Base-by-base conservation (phyloP, 2,329 filamentous ascomycete species). In the Didymella pinodella region DNA sequence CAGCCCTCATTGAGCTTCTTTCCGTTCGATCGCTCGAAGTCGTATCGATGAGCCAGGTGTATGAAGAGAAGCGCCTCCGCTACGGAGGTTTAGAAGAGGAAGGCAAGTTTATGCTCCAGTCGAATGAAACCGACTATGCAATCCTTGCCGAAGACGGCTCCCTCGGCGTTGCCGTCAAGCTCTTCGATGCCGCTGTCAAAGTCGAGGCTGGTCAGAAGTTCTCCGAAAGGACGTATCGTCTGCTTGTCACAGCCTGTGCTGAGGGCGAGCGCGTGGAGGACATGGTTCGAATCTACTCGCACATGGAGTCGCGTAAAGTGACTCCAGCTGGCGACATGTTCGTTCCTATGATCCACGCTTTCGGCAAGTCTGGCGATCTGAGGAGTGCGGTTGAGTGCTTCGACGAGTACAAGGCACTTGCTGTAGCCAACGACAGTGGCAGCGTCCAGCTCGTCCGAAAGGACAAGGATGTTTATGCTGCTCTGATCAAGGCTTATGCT, bases 261-360 rank as follows among this genome's bases (percentile, higher is more conserved):
- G 86, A 91, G 73, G 85, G 90, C 56, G 91, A 92, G 29, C 89
- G 89, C 40, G 85, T 96, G 10, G 86, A 90, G 44, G 92, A 96
- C 61, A 98, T 99, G 93, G 87, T 96, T 32, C 88, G 89, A 59
- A 85, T 98, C 20, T 97, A 94, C 71, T 89, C 91, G 65, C 92
- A 98, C 76, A 96, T 98, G 93, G 92, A 97, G 77, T 81, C 85
- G 34, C 88, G 86, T 67, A 88, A 88, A 56, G 86, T 92, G 22
- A 85, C 86, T 16, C 92, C 94, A 0, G 88, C 90, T 58, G 89
- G 92, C 6, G 87, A 90, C 45, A 91, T 94, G 51, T 98, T 97
- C 79, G 90, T 93, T 1, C 86, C 89, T 18, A 97, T 99, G 91
- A 97, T 99, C 75, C 88, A 90, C n/a, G 93, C 93, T 0, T 98